Base-by-base conservation (phyloP, 1,284 basidiomycete species). In the Leucoagaricus sp. region DNA sequence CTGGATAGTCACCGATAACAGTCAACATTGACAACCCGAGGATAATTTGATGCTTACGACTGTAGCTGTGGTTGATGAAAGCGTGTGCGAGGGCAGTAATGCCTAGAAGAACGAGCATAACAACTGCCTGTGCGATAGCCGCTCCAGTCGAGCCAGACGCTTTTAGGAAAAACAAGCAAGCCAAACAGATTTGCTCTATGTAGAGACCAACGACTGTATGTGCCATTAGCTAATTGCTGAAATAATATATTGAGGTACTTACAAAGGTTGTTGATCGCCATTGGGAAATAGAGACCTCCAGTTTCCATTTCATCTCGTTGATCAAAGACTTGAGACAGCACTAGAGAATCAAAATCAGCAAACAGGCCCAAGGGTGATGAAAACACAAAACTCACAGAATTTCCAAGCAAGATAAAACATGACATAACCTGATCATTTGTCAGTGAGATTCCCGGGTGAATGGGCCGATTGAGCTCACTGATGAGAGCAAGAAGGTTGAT, bases 191-290 rank as follows among this genome's bases (percentile, higher is more conserved):
- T 65, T 88, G 84, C 58, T 81, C 78, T 64, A 90, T 84, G 67
- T 90, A 91, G 44, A 87, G 72, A 1, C 87, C 89, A 17, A 86
- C 83, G 64, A 91, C 78, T 81, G 53, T 1, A 42, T 29, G 21
- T n/a, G 23, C 25, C 1, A 7, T 33, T 31, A 41, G 21, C 52
- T 1, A 58, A 40, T 21, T 42, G 46, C 28, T 33, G 25, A 41
- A 44, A 45, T 34, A n/a, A 10, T n/a, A 46, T 12, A 9, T 13
- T 13, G 25, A 21, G 4, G 45, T 23, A 66, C 76, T 53, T 66
- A 79, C 77, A 91, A 49, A 91, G 75, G 66, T 87, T 88, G 26
- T 79, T 81, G 61, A 89, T 79, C 0, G 89, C 88, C 73, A 89
- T 84, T 26, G 89, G 88, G 71, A 91, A 92, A 75, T 91, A 89